Evolutionary conservation across 2,329 filamentous ascomycete genomes (phyloP), one percentile per base, ranked within the genome.

Genomic region (Furcasterigmium furcatum): DNA sequence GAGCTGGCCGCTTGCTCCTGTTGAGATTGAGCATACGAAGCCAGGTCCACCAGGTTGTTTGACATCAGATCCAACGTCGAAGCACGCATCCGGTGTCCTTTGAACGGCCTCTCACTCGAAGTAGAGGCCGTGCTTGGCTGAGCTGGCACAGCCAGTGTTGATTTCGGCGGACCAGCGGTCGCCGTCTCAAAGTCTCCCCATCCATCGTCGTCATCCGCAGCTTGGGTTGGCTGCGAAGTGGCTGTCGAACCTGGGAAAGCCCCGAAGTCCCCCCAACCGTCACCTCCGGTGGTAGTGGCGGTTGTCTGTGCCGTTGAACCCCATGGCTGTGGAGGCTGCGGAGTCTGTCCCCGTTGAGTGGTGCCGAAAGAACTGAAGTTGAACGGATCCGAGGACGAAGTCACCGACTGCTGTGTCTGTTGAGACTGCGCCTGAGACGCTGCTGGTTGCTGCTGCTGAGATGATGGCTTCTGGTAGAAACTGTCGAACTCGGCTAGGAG

Each of bases 111-210:
- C 24, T 27, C n/a, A n/a, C n/a, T n/a, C n/a, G n/a, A n/a, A 12
- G 24, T 7, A 27, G 24, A 12, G 7, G 24, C 24, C 24, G 12
- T 27, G 24, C 24, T 46, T 19, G 44, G 38, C 32, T 34, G 41
- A 13, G 49, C 32, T 2, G 47, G 38, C 3, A 51, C 44, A 22
- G 49, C 44, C 19, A 55, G 46, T 39, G 52, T 46, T 46, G 35
- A 35, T 8, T 55, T 45, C 9, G 49, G 45, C 4, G 55, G 46
- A 2, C 66, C 59, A n/a, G 38, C 64, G 14, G 79, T 80, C 38
- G 76, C 72, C n/a, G 34, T 36, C 60, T 86, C 82, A 55, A 87
- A 87, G 45, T 86, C 83, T 1, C 84, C 84, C 77, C 84, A 87
- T 22, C 73, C 79, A 55, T 85, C 81, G 45, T 84, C 81, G 8